A percentile compares a stretch with the other conserved stretches of the same genome.
phyloP scores from a whole-genome alignment of 2,329 filamentous ascomycete genomes.

The Fusarium marasasianum region DNA sequence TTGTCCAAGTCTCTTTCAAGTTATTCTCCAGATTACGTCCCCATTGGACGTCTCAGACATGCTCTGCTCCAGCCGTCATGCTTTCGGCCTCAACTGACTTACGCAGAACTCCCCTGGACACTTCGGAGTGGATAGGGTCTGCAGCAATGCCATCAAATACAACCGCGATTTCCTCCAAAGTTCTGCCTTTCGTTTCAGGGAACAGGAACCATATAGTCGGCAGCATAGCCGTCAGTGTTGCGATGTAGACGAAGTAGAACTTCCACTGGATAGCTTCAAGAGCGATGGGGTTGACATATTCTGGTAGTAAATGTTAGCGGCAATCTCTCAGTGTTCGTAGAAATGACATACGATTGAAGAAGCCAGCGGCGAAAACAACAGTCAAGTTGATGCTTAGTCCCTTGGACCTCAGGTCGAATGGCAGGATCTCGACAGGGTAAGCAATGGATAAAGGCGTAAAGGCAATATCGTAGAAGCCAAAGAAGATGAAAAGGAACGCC shows the following conservation, averaged over 20 bases:
- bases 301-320: not conserved
- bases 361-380: conserved; percentile 11
- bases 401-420: conserved; percentile 15
- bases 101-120: not conserved
- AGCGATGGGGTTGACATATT: conserved; percentile 29
- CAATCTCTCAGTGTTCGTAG: fast-evolving
- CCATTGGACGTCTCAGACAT: not conserved
- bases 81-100: conserved; percentile 13
- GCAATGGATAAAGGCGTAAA: conserved; percentile 7
- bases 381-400: conserved; percentile 22
- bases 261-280: conserved; percentile 23
- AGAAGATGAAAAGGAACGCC: conserved; percentile 21
- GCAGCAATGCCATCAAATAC: conserved; percentile 13
- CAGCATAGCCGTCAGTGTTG: not conserved
- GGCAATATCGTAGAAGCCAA: conserved; percentile 29
- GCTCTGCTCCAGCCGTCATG: not conserved
- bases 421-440: conserved; percentile 27
- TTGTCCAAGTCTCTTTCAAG: too few species aligned
- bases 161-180: conserved; percentile 24
- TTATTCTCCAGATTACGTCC: too few species aligned
- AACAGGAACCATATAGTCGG: conserved; percentile 22
- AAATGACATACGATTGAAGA: conserved; percentile 7
- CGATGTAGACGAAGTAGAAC: conserved; percentile 28
- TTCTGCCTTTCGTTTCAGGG: conserved; percentile 25
- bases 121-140: not conserved